phyloP scores from a whole-genome alignment of 2,329 filamentous ascomycete species.

The Pseudogymnoascus sp. region DNA sequence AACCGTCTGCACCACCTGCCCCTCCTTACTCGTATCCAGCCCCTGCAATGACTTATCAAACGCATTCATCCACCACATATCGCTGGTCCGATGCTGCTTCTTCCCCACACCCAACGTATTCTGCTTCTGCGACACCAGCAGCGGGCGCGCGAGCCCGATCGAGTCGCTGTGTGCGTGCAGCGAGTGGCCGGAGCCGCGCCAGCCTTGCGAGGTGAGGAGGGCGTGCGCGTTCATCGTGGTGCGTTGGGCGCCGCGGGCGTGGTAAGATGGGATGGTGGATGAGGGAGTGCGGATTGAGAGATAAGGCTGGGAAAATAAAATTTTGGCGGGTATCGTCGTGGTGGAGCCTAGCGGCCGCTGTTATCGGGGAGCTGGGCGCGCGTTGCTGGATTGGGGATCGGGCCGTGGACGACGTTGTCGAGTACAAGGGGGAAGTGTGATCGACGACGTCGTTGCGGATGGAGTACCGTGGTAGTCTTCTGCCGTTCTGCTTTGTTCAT shows the following conservation, averaged over 20 bases:
- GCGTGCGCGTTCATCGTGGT: constrained; percentile 73
- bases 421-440: background rate
- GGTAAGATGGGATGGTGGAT: background rate
- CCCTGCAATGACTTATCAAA: constrained; percentile 86
- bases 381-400: constrained; percentile 6
- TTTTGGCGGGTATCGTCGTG: background rate
- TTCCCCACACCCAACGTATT: constrained; percentile 76
- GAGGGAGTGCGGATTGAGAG: background rate
- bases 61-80: constrained; percentile 96
- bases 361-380: background rate
- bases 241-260: background rate
- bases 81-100: constrained; percentile 57
- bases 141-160: constrained; percentile 73
- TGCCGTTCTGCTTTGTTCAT: background rate
- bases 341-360: constrained; percentile 8
- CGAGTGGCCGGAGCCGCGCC: constrained; percentile 82
- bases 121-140: constrained; percentile 75
- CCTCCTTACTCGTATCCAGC: constrained; percentile 56
- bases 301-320: constrained; percentile 9
- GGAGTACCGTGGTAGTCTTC: background rate
- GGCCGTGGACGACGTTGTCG: background rate
- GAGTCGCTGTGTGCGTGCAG: constrained; percentile 67
- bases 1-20: constrained; percentile 49
- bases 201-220: constrained; percentile 78
- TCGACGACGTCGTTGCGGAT: background rate